Conservation (phyloP, 805 yeast genomes). For the Ogataea paradorogensis region DNA sequence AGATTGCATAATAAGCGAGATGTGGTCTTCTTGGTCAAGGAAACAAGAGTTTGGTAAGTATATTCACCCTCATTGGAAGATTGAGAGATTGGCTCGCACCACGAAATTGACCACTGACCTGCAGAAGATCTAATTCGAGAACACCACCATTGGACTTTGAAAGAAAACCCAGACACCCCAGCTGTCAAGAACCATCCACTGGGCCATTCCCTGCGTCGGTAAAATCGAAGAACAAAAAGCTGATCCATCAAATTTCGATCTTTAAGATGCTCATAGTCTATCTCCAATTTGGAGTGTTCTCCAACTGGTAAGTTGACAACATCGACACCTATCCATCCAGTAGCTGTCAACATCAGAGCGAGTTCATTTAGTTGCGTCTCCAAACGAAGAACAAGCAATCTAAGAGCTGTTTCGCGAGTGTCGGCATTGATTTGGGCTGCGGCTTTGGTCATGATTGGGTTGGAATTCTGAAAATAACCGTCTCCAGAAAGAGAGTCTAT, state of each 20-base stretch:
- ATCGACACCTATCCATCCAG: conserved; percentile 67
- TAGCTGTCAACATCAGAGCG: conserved; percentile 54
- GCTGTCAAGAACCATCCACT: conserved; percentile 51
- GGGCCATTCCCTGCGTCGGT: conserved; percentile 54
- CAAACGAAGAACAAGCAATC: conserved; percentile 46
- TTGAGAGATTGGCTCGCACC: conserved; percentile 39
- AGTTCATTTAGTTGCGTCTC: conserved; percentile 50
- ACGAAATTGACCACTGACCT: conserved; percentile 55
- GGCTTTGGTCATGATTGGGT: conserved; percentile 35
- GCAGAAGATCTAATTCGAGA: conserved; percentile 45
- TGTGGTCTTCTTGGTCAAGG: conserved; percentile 42
- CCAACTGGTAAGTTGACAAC: conserved; percentile 47
- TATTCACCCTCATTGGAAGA: conserved; percentile 19
- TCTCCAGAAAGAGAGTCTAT: conserved; percentile 39
- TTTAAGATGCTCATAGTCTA: conserved; percentile 30
- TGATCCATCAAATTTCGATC: conserved; percentile 20
- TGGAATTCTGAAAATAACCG: conserved; percentile 44
- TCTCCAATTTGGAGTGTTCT: conserved; percentile 44
- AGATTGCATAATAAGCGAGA: conserved; percentile 49
- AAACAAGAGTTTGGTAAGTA: conserved; percentile 35
- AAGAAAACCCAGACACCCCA: conserved; percentile 35
- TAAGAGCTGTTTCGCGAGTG: conserved; percentile 26
- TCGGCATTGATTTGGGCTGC: conserved; percentile 32
- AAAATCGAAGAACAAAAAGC: conserved; percentile 33
- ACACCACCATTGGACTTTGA: conserved; percentile 49